Evolutionary conservation across 2,329 filamentous ascomycete species (phyloP).

Genomic region (Xylaria multiplex): DNA sequence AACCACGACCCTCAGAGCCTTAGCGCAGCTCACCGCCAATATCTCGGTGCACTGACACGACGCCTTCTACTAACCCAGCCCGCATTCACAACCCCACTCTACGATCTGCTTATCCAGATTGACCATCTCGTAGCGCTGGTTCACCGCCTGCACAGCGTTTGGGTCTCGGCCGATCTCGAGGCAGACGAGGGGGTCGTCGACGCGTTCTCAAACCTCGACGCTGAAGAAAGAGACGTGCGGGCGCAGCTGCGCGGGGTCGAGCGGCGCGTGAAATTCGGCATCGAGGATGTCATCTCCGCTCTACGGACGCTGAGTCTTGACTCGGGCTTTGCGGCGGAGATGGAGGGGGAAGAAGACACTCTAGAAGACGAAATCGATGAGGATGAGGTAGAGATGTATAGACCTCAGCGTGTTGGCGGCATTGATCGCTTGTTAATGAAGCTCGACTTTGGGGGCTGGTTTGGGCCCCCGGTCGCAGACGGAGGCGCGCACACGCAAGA

Average conservation of each 20-base stretch:
- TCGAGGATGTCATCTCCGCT: conserved; percentile 70
- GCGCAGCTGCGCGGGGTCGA: conserved; percentile 72
- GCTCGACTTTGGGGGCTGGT: conserved; percentile 76
- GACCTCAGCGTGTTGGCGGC: conserved; percentile 78
- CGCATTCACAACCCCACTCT: conserved; percentile 70
- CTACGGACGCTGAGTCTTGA: conserved; percentile 36
- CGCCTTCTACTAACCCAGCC: conserved; percentile 69
- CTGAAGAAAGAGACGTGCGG: conserved; percentile 76
- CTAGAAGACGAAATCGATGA: conserved; percentile 38
- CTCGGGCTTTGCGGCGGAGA: conserved; percentile 34
- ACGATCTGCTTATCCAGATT: conserved; percentile 75
- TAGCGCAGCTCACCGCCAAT: conserved; percentile 79
- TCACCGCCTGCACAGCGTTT: conserved; percentile 78
- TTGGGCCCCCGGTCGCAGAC: conserved; percentile 44
- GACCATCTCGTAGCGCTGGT: conserved; percentile 84
- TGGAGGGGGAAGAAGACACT: conserved; percentile 37
- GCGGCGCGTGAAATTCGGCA: conserved; percentile 70
- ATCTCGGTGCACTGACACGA: conserved; percentile 74
- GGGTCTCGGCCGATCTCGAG: conserved; percentile 82
- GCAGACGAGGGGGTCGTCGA: conserved; percentile 84
- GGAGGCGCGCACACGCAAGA: background rate
- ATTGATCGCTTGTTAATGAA: conserved; percentile 92
- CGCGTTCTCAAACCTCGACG: conserved; percentile 74
- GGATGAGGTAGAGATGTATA: conserved; percentile 61
- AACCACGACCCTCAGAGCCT: conserved; percentile 86